Conservation (phyloP, 331 rosid species). For the Telfairia occidentalis region DNA sequence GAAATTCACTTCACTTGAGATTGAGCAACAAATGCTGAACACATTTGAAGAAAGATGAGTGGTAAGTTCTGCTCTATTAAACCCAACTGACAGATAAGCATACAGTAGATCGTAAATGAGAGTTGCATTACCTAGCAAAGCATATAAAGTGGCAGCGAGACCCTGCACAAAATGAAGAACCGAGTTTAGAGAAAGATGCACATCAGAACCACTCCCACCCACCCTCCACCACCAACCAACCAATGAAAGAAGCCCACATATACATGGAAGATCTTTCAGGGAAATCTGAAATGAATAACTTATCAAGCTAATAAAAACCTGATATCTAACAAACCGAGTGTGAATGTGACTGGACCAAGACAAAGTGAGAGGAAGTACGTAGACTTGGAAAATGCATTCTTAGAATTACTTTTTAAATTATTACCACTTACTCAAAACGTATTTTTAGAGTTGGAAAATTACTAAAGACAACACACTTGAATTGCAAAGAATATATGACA, state of each 20-base stretch:
- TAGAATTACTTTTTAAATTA: neutral
- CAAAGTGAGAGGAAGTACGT: neutral
- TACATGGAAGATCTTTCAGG: neutral
- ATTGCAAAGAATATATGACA: neutral
- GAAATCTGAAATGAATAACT: neutral
- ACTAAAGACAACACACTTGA: neutral
- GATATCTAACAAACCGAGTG: neutral
- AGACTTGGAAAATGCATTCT: neutral
- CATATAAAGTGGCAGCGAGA: conserved; percentile 48
- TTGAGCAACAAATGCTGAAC: neutral
- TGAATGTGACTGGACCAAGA: neutral
- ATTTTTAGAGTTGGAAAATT: neutral
- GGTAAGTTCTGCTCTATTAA: neutral
- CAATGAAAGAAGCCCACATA: neutral
- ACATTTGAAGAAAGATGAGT: neutral
- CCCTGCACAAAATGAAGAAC: conserved; percentile 45
- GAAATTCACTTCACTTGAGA: neutral
- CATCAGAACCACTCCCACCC: conserved; percentile 10
- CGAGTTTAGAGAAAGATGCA: neutral
- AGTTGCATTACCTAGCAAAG: conserved; percentile 41
- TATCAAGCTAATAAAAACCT: neutral
- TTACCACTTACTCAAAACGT: neutral
- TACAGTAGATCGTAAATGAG: neutral
- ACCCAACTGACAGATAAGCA: neutral
- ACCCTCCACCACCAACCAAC: neutral